A percentile compares a stretch with the other conserved stretches of the same genome.
Conservation (phyloP, 2,329 filamentous ascomycete species). For the Ophiobolus disseminans region DNA sequence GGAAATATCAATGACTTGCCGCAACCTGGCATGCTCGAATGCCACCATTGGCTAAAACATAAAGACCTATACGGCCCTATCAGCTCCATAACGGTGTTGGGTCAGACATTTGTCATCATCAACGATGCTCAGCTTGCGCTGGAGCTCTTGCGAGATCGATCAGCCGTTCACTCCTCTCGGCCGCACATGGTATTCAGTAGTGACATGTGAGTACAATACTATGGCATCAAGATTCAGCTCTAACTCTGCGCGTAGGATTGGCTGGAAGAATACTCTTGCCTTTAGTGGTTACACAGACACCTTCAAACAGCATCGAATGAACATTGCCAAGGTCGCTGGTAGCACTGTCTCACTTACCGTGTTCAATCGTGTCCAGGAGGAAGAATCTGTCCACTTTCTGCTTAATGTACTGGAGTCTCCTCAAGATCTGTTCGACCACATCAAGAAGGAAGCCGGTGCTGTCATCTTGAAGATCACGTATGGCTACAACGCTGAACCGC, state of each 20-base stretch:
- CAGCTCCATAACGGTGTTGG: conserved; percentile 38
- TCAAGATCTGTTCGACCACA: conserved; percentile 33
- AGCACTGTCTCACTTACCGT: conserved; percentile 26
- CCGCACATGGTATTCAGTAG: conserved; percentile 33
- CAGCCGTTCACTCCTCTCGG: conserved; percentile 26
- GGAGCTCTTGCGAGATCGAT: conserved; percentile 32
- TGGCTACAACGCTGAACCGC: conserved; percentile 56
- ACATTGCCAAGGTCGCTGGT: conserved; percentile 36
- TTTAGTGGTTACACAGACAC: conserved; percentile 28
- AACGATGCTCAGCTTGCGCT: conserved; percentile 36
- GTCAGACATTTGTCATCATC: conserved; percentile 39
- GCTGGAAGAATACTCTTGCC: conserved; percentile 33
- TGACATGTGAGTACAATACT: conserved; percentile 19
- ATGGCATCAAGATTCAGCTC: background rate
- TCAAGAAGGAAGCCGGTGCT: conserved; percentile 35
- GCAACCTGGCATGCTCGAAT: conserved; percentile 46
- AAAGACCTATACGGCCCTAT: conserved; percentile 48
- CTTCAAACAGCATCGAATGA: conserved; percentile 34
- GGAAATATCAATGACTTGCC: conserved; percentile 62
- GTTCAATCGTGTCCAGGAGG: conserved; percentile 38
- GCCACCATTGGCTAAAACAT: conserved; percentile 54
- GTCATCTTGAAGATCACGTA: conserved; percentile 41
- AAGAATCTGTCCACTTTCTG: conserved; percentile 37
- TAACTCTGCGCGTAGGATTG: conserved; percentile 16
- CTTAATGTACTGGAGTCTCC: conserved; percentile 32